Evolutionary conservation across 352 stramenopile species (phyloP).

Genomic region (Globisporangium iwayamae): DNA sequence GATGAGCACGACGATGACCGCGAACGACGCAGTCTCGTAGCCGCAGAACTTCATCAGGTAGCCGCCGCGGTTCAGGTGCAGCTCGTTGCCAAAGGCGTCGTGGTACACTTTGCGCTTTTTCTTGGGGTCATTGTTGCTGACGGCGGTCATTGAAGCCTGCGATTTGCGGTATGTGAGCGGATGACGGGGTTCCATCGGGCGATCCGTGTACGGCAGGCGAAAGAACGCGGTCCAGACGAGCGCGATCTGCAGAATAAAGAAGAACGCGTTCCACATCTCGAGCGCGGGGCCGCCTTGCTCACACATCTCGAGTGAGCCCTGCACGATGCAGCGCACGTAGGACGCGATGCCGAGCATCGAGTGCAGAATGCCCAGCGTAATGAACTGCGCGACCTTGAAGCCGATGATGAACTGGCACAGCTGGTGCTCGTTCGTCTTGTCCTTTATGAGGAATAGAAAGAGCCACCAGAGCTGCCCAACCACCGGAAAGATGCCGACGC

Average conservation of each 20-base stretch:
- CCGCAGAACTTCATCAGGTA: conserved; percentile 87
- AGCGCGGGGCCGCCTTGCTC: conserved; percentile 51
- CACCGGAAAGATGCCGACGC: conserved; percentile 76
- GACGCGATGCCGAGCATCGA: conserved; percentile 56
- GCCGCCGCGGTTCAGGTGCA: conserved; percentile 74
- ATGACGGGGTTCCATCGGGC: conserved; percentile 50
- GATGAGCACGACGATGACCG: conserved; percentile 60
- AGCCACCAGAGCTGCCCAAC: conserved; percentile 90
- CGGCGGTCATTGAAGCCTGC: conserved; percentile 22
- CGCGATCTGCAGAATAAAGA: conserved; percentile 82
- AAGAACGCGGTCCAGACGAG: conserved; percentile 86
- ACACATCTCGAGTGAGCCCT: conserved; percentile 55
- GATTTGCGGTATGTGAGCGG: conserved; percentile 50
- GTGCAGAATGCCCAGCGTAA: conserved; percentile 78
- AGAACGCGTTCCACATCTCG: conserved; percentile 66
- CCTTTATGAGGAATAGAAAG: conserved; percentile 86
- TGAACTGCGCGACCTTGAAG: conserved; percentile 90
- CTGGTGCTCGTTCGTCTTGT: conserved; percentile 92
- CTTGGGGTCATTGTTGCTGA: not conserved
- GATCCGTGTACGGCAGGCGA: conserved; percentile 74
- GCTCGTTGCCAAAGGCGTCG: conserved; percentile 79
- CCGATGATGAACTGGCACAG: conserved; percentile 91
- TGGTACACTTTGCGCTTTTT: conserved; percentile 41
- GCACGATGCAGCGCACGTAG: conserved; percentile 74
- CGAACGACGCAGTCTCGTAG: conserved; percentile 83